A percentile compares a stretch with the other conserved stretches of the same genome.
These are phyloP conservation scores for Penicillium taxi DNA, from an alignment of 495 filamentous ascomycete species.

Conservation along the genomic window DNA sequence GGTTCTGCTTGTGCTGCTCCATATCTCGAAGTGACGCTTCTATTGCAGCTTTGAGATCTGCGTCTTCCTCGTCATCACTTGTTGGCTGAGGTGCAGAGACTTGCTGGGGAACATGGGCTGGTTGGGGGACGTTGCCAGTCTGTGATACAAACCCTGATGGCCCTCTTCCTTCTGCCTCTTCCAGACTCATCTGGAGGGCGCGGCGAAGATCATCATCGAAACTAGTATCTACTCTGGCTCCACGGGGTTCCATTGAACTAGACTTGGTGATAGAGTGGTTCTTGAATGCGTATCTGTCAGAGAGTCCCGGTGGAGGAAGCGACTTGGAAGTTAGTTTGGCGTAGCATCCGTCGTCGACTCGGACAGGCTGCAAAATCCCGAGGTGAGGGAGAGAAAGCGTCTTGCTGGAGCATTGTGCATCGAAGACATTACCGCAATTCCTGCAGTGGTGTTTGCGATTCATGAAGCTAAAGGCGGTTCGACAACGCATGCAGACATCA, in stretches of 20 bases:
- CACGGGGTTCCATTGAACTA: slow-evolving; percentile 77
- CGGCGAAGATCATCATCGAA: slow-evolving; percentile 93
- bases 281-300: slow-evolving; percentile 41
- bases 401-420: slow-evolving; percentile 87
- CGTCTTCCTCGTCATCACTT: slow-evolving; percentile 57
- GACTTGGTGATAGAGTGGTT: slow-evolving; percentile 47
- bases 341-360: slow-evolving; percentile 96
- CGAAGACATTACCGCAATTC: slow-evolving; percentile 96
- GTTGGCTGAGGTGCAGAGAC: slow-evolving; percentile 29
- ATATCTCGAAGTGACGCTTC: slow-evolving; percentile 94
- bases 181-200: slow-evolving; percentile 91
- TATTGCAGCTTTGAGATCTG: slow-evolving; percentile 91
- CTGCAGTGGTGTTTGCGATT: slow-evolving; percentile 97
- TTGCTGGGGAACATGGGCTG: too few species aligned
- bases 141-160: slow-evolving; percentile 63
- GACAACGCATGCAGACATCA: slow-evolving; percentile 96
- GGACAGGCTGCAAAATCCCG: slow-evolving; percentile 81
- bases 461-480: slow-evolving; percentile 91
- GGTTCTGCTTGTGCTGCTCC: slow-evolving; percentile 93
- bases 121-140: slow-evolving; percentile 38
- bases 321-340: slow-evolving; percentile 74
- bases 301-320: slow-evolving; percentile 33
- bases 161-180: slow-evolving; percentile 76
- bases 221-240: slow-evolving; percentile 72
- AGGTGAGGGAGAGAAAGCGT: slow-evolving; percentile 81